A percentile compares a stretch with the other conserved stretches of the same genome.
Conservation (phyloP, 805 yeast genomes). For the Schwanniomyces pseudopolymorphus region DNA sequence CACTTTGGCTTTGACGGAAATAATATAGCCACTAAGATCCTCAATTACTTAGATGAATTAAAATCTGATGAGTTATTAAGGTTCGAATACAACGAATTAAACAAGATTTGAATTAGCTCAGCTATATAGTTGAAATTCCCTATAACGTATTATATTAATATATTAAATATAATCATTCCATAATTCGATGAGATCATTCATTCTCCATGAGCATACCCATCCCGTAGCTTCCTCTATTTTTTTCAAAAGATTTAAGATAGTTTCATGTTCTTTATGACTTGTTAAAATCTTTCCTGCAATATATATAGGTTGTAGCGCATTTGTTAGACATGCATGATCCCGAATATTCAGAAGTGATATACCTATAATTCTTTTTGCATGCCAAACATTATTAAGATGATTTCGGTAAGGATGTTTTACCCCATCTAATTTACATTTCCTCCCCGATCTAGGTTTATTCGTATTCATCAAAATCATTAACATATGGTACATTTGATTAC, state of each 20-base stretch:
- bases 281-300: constrained; percentile 21
- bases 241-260: constrained; percentile 17
- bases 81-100: constrained; percentile 29
- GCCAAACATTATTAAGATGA: constrained; percentile 4
- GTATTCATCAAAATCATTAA: constrained; percentile 2
- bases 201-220: constrained; percentile 23
- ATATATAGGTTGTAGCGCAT: constrained; percentile 23
- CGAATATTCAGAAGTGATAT: constrained; percentile 3
- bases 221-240: constrained; percentile 23
- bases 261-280: constrained; percentile 18
- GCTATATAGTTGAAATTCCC: background rate
- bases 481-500: constrained; percentile 6
- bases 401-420: background rate
- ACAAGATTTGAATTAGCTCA: constrained; percentile 2
- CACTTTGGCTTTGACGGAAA: constrained; percentile 27
- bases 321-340: constrained; percentile 22
- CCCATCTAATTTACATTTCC: background rate
- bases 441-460: constrained; percentile 3
- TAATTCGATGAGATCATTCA: constrained; percentile 19
- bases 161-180: constrained; percentile 14
- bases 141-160: background rate
- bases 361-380: constrained; percentile 3
- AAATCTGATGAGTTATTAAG: constrained; percentile 12
- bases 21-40: constrained; percentile 23
- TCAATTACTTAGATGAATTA: constrained; percentile 10